Conservation (phyloP, 495 filamentous ascomycete genomes). For the Amniculicola lignicola region DNA sequence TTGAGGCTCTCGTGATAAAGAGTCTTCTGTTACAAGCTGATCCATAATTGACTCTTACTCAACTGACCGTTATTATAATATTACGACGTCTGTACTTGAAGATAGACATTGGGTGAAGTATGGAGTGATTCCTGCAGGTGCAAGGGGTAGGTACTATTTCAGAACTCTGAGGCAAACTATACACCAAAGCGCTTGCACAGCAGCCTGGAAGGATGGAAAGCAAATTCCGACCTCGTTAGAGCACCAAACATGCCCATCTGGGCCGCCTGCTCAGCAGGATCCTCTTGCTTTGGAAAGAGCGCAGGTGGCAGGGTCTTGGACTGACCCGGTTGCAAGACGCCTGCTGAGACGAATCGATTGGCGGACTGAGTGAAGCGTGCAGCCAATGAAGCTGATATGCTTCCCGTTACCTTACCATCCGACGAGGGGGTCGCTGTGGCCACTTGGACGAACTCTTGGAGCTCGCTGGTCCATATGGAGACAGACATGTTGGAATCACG, state of each 20-base stretch:
- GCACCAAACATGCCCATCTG: slow-evolving; percentile 87
- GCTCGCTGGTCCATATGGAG: slow-evolving; percentile 76
- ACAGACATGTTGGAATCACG: slow-evolving; percentile 54
- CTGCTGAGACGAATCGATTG: too few relatives aligned
- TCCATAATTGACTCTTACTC: too few relatives aligned
- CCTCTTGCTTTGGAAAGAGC: slow-evolving; percentile 61
- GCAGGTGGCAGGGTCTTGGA: slow-evolving; percentile 49
- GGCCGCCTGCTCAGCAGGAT: slow-evolving; percentile 86
- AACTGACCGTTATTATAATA: too few relatives aligned
- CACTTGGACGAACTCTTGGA: slow-evolving; percentile 82
- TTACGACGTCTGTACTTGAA: too few relatives aligned
- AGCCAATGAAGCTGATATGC: too few relatives aligned
- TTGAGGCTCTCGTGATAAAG: too few relatives aligned
- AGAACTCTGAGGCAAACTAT: slow-evolving; percentile 33
- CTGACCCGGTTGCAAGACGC: too few relatives aligned
- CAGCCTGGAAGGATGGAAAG: slow-evolving; percentile 77
- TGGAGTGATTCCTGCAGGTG: background rate
- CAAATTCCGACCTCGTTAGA: slow-evolving; percentile 68
- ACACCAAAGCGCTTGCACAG: slow-evolving; percentile 93
- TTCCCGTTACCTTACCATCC: slow-evolving; percentile 71
- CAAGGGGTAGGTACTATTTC: background rate
- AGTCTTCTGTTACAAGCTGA: too few relatives aligned
- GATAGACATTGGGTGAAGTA: too few relatives aligned
- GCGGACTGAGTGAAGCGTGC: slow-evolving; percentile 82
- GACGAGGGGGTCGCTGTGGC: slow-evolving; percentile 92